These are phyloP conservation scores for Penicillium hordei DNA, from an alignment of 2,329 filamentous ascomycete species.

Conservation along the genomic window DNA sequence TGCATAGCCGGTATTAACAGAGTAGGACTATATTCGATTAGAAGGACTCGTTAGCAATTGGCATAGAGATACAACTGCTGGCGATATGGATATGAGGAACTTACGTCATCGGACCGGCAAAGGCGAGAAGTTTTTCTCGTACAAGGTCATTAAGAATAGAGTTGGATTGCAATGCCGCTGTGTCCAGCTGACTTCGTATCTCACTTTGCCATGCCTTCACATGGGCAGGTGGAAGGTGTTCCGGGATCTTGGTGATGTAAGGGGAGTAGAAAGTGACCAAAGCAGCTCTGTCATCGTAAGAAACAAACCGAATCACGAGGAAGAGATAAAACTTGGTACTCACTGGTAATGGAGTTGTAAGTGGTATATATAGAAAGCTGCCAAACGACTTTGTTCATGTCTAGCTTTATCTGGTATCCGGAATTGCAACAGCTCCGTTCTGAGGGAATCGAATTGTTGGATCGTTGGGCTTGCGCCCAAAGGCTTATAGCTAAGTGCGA, in stretches of 20 bases:
- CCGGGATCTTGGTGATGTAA: constrained; percentile 21
- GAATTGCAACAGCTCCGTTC: constrained; percentile 4
- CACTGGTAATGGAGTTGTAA: constrained; percentile 35
- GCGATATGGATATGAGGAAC: neutral
- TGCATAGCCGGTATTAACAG: constrained; percentile 37
- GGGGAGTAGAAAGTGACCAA: constrained; percentile 32
- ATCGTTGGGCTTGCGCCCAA: constrained; percentile 17
- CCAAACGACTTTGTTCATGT: constrained; percentile 9
- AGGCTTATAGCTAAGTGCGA: constrained; percentile 28
- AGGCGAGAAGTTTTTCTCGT: constrained; percentile 25
- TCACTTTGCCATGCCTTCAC: constrained; percentile 24
- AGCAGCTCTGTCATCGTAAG: constrained; percentile 24
- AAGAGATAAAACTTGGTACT: neutral
- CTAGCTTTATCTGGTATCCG: constrained; percentile 10
- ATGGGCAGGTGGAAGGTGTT: constrained; percentile 14
- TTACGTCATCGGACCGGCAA: constrained; percentile 31
- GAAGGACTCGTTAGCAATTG: neutral
- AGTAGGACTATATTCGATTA: constrained; percentile 17
- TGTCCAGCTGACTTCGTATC: constrained; percentile 17
- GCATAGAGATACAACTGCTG: neutral
- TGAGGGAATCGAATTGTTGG: constrained; percentile 23
- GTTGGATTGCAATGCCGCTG: constrained; percentile 30
- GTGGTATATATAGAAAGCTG: constrained; percentile 26
- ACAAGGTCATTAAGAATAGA: constrained; percentile 28
- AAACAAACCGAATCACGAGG: neutral